phyloP scores from a whole-genome alignment of 1,284 basidiomycete species.

The Apiotrichum porosum region DNA sequence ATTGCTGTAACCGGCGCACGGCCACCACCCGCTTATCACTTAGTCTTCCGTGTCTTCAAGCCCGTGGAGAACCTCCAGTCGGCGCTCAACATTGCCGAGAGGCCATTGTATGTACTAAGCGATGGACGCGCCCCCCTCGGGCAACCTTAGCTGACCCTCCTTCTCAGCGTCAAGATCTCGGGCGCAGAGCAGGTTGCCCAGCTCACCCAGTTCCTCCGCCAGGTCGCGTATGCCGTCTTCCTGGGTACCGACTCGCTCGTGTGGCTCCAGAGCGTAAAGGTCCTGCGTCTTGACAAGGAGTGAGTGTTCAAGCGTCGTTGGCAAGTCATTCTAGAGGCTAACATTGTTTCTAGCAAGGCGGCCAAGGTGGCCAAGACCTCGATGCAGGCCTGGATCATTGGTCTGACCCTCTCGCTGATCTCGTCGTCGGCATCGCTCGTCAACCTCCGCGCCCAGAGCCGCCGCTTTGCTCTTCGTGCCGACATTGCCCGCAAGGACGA shows the following conservation, averaged over 20 bases:
- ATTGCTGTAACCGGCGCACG: neutral
- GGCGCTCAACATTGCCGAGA: conserved; percentile 69
- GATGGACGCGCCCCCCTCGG: no score
- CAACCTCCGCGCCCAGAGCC: conserved; percentile 44
- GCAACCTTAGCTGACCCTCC: conserved; percentile 4
- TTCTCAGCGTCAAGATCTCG: conserved; percentile 23
- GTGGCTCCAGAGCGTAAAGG: conserved; percentile 75
- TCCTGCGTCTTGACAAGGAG: conserved; percentile 57
- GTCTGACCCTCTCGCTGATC: conserved; percentile 72
- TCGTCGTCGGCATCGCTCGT: conserved; percentile 50
- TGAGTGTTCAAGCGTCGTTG: conserved; percentile 17
- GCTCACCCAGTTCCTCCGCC: conserved; percentile 73
- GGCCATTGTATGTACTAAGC: conserved; percentile 37
- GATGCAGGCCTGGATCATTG: conserved; percentile 85
- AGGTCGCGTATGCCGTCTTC: conserved; percentile 88
- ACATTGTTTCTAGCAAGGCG: conserved; percentile 55
- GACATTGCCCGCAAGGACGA: conserved; percentile 33
- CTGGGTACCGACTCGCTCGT: conserved; percentile 72
- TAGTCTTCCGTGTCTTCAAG: conserved; percentile 90
- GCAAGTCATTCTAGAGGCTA: neutral
- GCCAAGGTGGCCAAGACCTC: conserved; percentile 66
- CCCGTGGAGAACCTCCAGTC: conserved; percentile 92
- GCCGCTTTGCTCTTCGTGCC: conserved; percentile 37
- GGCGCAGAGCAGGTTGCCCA: conserved; percentile 62
- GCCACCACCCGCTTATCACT: no score